These are phyloP conservation scores for Fragilariopsis cylindrus DNA, from an alignment of 108 stramenopile genomes.

Conservation along the genomic window DNA sequence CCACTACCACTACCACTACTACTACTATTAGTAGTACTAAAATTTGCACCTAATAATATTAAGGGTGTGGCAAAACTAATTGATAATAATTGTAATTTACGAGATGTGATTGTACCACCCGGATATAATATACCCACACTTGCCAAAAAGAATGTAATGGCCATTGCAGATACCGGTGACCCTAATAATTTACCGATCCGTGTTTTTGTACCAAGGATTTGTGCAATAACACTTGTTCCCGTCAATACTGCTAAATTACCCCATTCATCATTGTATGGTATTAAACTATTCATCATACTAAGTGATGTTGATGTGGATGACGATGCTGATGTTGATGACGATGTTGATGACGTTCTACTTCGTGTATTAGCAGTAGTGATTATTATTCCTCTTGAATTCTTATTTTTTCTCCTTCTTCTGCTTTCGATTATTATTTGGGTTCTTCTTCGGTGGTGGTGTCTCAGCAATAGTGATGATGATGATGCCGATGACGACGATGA, in stretches of 20 bases:
- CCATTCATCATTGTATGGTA: constrained; percentile 46
- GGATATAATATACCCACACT: constrained; percentile 59
- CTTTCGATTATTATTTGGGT: no score
- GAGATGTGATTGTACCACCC: constrained; percentile 57
- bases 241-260: constrained; percentile 65
- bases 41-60: constrained; percentile 74
- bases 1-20: constrained; percentile 5
- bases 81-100: constrained; percentile 42
- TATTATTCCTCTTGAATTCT: no score
- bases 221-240: constrained; percentile 49
- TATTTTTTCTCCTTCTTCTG: no score
- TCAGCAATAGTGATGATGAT: no score
- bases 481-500: no score
- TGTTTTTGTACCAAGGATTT: constrained; percentile 58
- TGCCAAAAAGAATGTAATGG: constrained; percentile 66
- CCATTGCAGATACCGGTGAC: constrained; percentile 84
- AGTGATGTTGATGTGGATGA: background rate
- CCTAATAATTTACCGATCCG: constrained; percentile 64
- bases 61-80: constrained; percentile 75
- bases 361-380: background rate
- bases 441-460: no score
- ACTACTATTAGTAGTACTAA: constrained; percentile 32
- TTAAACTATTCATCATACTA: background rate
- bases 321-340: no score
- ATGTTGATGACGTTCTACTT: background rate